Percentiles rank a stretch among this genome's conserved stretches.
phyloP scores from a whole-genome alignment of 768 basidiomycete species.

The Termitomyces sp. region DNA sequence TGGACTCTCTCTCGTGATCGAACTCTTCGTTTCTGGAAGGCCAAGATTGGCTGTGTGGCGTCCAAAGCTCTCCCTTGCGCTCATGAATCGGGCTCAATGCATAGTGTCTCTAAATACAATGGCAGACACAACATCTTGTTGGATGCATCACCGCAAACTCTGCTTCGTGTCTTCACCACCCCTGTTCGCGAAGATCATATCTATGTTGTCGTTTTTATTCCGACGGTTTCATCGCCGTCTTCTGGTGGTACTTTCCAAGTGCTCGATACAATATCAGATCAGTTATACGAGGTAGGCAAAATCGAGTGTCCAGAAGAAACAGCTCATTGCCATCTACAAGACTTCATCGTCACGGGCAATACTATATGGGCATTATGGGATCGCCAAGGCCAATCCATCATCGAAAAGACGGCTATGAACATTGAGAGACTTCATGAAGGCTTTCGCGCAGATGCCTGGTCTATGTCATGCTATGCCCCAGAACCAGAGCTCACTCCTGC shows the following conservation, averaged over 20 bases:
- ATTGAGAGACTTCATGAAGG: conserved; percentile 28
- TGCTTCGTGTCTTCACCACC: conserved; percentile 58
- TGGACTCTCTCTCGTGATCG: conserved; percentile 89
- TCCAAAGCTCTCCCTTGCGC: conserved; percentile 45
- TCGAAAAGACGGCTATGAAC: conserved; percentile 51
- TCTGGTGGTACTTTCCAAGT: conserved; percentile 82
- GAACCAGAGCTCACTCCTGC: conserved; percentile 77
- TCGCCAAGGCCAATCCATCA: conserved; percentile 65
- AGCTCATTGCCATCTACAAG: conserved; percentile 68
- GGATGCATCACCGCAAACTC: conserved; percentile 52
- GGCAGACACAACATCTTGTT: conserved; percentile 42
- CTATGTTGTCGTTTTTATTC: conserved; percentile 67
- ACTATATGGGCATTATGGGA: conserved; percentile 76
- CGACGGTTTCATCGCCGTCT: conserved; percentile 54
- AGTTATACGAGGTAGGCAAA: conserved; percentile 48
- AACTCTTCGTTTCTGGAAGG: conserved; percentile 80
- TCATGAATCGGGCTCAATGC: conserved; percentile 25
- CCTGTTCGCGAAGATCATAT: conserved; percentile 43
- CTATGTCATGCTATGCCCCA: conserved; percentile 51
- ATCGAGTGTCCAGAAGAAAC: conserved; percentile 58
- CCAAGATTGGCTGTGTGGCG: conserved; percentile 66
- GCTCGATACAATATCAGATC: conserved; percentile 48
- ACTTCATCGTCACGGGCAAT: conserved; percentile 57
- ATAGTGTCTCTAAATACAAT: conserved; percentile 15
- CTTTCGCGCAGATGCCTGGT: conserved; percentile 39